Evolutionary conservation across 2,329 filamentous ascomycete genomes (phyloP), one percentile per base, ranked within the genome.

Genomic region (Penicillium sp.): DNA sequence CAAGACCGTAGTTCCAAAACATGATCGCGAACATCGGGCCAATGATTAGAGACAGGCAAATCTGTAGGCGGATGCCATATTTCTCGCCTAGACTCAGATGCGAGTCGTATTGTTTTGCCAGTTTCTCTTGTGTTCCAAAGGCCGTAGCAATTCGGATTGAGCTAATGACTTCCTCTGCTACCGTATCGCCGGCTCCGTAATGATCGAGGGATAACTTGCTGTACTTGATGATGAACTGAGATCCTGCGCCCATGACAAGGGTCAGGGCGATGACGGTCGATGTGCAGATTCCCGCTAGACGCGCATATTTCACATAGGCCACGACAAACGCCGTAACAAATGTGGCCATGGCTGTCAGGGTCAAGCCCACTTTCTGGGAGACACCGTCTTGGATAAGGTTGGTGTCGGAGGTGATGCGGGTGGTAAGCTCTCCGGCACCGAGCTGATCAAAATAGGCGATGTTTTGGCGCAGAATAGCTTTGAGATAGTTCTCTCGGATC

Each of bases 301-400:
- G 96, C 90, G 93, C 97, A 74, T 89, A 95, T 67, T 90, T 89
- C 73, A 93, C 75, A 71, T 96, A 97, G 2, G 89, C 91, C 61
- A 99, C 93, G 53, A 97, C 79, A 62, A 96, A 96, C 15, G 92
- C 91, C 0, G 92, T 87, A 53, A 96, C 77, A 67, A 97, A 97
- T 8, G 90, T 92, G 1, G 92, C 85, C 4, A 92, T 46, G 12
- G 90, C 89, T 14, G 86, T 85, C 53, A 96, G 71, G 0, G 90
- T 92, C 61, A 96, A 76, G 14, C 85, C 86, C 42, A 96, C 84
- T 77, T 96, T 96, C 73, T 96, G 90, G 0, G 90, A 95, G 45
- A 99, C 91, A 54, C 92, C 93, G 63, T 96, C 92, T 72, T 97
- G 93, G 52, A 97, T 88, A 49, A 96, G 79, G 67, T 96, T 97